Percentiles rank a stretch among this genome's conserved stretches.
phyloP scores from a whole-genome alignment of 129 eudicot genomes.

The Tagetes patula region DNA sequence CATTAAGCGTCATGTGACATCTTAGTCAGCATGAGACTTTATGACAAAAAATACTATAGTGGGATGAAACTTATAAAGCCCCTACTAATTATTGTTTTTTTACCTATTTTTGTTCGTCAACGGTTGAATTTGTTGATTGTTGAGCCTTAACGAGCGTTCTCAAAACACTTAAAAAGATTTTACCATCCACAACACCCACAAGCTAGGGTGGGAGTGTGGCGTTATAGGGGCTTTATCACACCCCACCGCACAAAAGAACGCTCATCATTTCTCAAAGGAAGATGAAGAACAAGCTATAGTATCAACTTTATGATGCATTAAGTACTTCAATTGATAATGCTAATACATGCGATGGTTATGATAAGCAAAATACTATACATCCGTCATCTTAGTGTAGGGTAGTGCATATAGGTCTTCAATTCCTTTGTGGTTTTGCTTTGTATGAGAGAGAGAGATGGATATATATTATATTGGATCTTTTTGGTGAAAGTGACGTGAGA shows the following conservation, averaged over 20 bases:
- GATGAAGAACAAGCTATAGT: not conserved
- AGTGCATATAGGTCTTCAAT: not conserved
- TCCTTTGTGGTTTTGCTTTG: conserved; percentile 16
- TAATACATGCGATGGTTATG: conserved; percentile 16
- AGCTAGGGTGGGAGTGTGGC: too few relatives aligned
- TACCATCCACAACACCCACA: too few relatives aligned
- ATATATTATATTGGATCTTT: conserved; percentile 10
- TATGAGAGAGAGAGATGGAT: conserved; percentile 15
- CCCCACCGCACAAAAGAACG: not conserved
- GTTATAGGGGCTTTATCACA: too few relatives aligned
- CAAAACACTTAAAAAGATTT: too few relatives aligned
- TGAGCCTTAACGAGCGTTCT: too few relatives aligned
- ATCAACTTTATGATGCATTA: conserved; percentile 8
- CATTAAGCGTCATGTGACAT: too few relatives aligned
- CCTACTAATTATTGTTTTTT: too few relatives aligned
- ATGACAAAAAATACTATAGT: too few relatives aligned
- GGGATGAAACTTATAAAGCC: too few relatives aligned
- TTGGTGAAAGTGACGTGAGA: conserved; percentile 37
- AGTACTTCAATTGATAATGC: conserved; percentile 3
- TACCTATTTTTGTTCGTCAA: too few relatives aligned
- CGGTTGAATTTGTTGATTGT: too few relatives aligned
- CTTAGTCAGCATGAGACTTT: too few relatives aligned
- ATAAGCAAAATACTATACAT: not conserved
- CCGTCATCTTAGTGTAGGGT: not conserved
- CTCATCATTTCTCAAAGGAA: not conserved